These are phyloP conservation scores for Coccomyxa subellipsoidea DNA, from an alignment of 163 green algal species.

Conservation along the genomic window DNA sequence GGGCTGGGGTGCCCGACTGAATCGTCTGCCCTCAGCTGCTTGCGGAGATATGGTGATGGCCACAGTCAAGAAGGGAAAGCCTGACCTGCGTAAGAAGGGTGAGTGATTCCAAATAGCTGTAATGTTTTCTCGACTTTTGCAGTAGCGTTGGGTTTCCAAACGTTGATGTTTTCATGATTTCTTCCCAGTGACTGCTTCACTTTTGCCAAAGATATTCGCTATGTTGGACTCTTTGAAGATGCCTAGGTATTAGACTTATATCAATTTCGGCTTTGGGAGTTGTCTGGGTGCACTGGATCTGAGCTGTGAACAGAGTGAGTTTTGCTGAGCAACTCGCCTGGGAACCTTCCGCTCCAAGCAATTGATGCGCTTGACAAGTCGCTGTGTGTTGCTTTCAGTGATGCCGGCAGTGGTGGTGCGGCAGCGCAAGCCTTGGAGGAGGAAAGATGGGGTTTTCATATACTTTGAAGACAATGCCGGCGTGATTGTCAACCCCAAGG, in stretches of 20 bases:
- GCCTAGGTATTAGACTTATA: too few relatives aligned
- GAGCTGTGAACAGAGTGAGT: too few relatives aligned
- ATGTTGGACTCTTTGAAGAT: too few relatives aligned
- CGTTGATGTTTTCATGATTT: too few relatives aligned
- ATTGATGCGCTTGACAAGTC: too few relatives aligned
- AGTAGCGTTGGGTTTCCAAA: too few relatives aligned
- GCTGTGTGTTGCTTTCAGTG: constrained; percentile 60
- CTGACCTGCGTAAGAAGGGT: constrained; percentile 99
- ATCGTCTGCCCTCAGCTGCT: constrained; percentile 87
- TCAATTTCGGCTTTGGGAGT: too few relatives aligned
- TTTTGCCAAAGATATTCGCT: too few relatives aligned
- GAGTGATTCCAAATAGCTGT: constrained; percentile 2
- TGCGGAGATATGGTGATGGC: constrained; percentile 98
- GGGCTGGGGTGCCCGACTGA: constrained; percentile 92
- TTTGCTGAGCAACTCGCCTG: too few relatives aligned
- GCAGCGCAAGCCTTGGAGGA: constrained; percentile 96
- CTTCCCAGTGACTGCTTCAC: too few relatives aligned
- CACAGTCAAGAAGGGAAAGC: constrained; percentile 99
- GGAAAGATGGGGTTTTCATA: constrained; percentile 98
- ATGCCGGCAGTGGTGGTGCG: constrained; percentile 96
- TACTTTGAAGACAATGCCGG: constrained; percentile 99
- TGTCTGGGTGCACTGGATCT: too few relatives aligned
- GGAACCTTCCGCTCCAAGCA: too few relatives aligned
- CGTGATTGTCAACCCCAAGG: constrained; percentile 99
- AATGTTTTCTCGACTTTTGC: neutral